Base-by-base conservation (phyloP, 805 yeast genomes). In the Candida argentea region DNA sequence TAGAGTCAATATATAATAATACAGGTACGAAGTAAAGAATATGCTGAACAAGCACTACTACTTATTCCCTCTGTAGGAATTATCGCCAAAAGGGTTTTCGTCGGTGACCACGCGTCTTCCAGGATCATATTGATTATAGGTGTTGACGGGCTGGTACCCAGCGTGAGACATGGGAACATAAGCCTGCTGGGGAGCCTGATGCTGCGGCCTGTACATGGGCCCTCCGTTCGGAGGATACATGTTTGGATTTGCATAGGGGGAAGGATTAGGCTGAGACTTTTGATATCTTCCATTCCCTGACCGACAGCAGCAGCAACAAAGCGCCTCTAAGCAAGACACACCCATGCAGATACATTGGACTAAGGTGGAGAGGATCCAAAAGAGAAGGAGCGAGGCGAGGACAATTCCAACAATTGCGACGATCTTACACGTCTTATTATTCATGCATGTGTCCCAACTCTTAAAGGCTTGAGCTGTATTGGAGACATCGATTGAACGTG, bases 361-460 rank as follows among this genome's bases (percentile, higher is more conserved):
- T 2, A 82, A 14, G 0, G 73, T 66, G 9, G 68, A 57, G 2
- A 78, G 12, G 4, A 79, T 33, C 80, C 86, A 76, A 5, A 79
- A 28, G 0, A 49, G 54, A 0, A 79, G 33, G 2, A 82, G 39
- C 0, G 48, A 60, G 0, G 76, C 89, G 8, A 83, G 43, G 0
- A 60, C 70, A 3, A 81, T 76, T 3, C 81, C 78, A 9, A 80
- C 82, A 24, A 82, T 81, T 4, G 82, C 87, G 13, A 78, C 70
- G 32, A 81, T 70, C 45, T 82, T 83, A 52, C 94, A 83, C 26
- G 75, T 62, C 25, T 56, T 74, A 50, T 80, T 78, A 44, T 67
- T 78, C 89, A 80, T 81, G 53, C 94, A 83, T 3, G 82, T 70
- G 44, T 76, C 73, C 91, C 93, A 82, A 29, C 49, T 39, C 43